Conservation (phyloP, 768 basidiomycete genomes). For the Asterophora parasitica region DNA sequence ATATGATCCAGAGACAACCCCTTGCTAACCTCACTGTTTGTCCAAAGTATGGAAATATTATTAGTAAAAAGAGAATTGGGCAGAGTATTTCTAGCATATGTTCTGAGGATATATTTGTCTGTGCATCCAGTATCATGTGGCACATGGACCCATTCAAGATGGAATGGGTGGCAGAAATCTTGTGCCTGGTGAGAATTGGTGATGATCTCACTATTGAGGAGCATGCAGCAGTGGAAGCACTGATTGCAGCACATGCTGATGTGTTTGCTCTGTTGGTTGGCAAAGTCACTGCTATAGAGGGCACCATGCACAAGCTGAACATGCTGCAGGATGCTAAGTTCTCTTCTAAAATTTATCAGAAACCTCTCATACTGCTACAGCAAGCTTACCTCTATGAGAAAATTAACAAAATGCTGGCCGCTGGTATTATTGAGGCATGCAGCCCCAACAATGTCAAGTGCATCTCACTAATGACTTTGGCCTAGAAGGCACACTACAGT, state of each 20-base stretch:
- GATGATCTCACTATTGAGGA: constrained; percentile 16
- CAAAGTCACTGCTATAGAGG: not conserved
- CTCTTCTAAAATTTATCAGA: constrained; percentile 17
- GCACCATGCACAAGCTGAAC: constrained; percentile 29
- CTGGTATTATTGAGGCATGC: constrained; percentile 28
- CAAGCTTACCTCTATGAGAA: constrained; percentile 21
- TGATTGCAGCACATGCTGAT: too few relatives aligned
- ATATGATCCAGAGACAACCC: too few relatives aligned
- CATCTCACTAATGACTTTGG: constrained; percentile 26
- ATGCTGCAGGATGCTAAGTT: constrained; percentile 17
- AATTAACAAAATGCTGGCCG: constrained; percentile 30
- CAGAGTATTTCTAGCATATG: too few relatives aligned
- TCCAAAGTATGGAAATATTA: too few relatives aligned
- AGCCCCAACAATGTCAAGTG: constrained; percentile 13
- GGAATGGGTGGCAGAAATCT: constrained; percentile 17
- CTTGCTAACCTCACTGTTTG: too few relatives aligned
- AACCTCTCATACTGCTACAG: constrained; percentile 26
- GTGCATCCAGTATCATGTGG: too few relatives aligned
- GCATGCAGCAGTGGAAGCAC: too few relatives aligned
- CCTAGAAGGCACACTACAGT: constrained; percentile 29
- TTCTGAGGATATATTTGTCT: too few relatives aligned
- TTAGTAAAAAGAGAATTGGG: too few relatives aligned
- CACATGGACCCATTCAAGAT: constrained; percentile 12
- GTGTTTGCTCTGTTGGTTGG: too few relatives aligned
- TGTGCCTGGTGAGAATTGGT: constrained; percentile 22